Conservation (phyloP, 768 basidiomycete genomes). For the Collybia sordida region DNA sequence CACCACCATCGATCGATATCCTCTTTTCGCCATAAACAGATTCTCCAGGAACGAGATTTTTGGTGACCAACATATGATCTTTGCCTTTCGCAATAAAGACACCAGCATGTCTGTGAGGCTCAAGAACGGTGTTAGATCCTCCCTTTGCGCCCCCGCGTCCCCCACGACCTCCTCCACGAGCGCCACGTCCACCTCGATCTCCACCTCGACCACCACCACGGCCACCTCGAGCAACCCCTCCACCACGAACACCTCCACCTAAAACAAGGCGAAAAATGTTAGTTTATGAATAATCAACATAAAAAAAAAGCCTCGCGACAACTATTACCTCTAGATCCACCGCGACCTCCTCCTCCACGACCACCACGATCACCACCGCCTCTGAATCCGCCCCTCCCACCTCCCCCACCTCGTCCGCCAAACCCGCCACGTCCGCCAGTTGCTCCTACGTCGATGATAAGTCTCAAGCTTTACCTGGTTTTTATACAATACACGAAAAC, state of each 20-base stretch:
- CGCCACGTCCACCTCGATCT: conserved; percentile 44
- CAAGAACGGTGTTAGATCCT: conserved; percentile 86
- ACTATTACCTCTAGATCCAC: conserved; percentile 41
- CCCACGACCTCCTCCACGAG: conserved; percentile 55
- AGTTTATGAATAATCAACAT: not conserved
- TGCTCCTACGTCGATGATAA: conserved; percentile 31
- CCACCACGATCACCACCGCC: conserved; percentile 34
- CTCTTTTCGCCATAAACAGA: conserved; percentile 99
- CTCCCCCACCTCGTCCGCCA: conserved; percentile 42
- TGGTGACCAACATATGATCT: conserved; percentile 95
- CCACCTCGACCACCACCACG: conserved; percentile 39
- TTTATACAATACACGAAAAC: not conserved
- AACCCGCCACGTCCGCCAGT: conserved; percentile 80
- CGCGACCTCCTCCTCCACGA: conserved; percentile 39
- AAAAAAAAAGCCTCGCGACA: conserved; percentile 29
- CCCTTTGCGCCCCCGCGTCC: conserved; percentile 74
- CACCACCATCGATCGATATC: conserved; percentile 78
- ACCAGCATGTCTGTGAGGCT: conserved; percentile 93
- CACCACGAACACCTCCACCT: conserved; percentile 36
- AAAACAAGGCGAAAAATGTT: conserved; percentile 18
- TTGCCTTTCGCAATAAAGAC: conserved; percentile 98
- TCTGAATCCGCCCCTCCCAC: conserved; percentile 39
- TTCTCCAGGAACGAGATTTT: conserved; percentile 97
- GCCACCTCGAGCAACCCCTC: conserved; percentile 39
- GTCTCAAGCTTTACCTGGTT: not conserved